Evolutionary conservation across 768 basidiomycete species (phyloP), one percentile per base, ranked within the genome.

Genomic region (Macrolepiota dolichaula): DNA sequence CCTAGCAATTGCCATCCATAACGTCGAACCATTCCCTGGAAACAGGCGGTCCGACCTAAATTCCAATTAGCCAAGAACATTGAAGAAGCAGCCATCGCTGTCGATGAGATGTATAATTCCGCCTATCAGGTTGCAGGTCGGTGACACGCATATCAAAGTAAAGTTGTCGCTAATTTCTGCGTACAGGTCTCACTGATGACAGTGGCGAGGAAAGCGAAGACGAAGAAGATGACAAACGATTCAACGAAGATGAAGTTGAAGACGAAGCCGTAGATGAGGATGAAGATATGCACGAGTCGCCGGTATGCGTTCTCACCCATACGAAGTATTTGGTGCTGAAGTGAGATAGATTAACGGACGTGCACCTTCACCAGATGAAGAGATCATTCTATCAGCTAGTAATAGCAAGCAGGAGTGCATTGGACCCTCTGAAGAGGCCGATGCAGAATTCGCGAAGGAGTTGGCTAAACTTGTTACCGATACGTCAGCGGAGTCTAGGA

Each of bases 401-500:
- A 81, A 78, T 62, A 80, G 73, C 59, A 69, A 76, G 12, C 85
- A 89, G 65, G 93, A 95, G 68, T 78, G 81, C 59, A 77, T 92
- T 42, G 94, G 93, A 6, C 91, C 92, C 1, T 86, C 90, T 9
- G 89, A 93, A 65, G 94, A 96, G 69, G 94, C 91, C 19, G 92
- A 96, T 51, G 91, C 87, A 1, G 96, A 96, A 36, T 99, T 99
- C 68, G 92, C 89, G 9, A 94, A 94, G 71, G 97, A 98, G 71
- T 83, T 99, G 19, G 94, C 96, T 2, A 98, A 92, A 76, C 87
- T 99, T 77, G 87, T 98, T 51, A 94, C 92, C 0, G 94, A 96
- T 66, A 88, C 85, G 15, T 91, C 93, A 17, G 75, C 83, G 0
- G 94, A 97, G 65, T 84, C 89, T 2, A 80, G 93, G 65, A 92